phyloP scores from a whole-genome alignment of 2,329 filamentous ascomycete genomes.

The Epichloe hybrida region DNA sequence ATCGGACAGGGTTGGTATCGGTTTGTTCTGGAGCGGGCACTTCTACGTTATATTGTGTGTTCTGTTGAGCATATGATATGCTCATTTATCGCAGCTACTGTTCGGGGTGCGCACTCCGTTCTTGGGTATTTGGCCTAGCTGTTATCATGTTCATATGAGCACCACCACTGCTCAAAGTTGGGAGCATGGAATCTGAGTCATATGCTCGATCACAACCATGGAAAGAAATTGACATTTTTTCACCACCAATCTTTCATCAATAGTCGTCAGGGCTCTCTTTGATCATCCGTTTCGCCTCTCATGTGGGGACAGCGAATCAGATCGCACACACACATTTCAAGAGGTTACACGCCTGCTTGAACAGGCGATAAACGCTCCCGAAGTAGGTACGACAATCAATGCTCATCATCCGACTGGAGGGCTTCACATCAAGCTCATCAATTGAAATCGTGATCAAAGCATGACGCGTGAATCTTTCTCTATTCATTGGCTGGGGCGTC shows the following conservation, averaged over 20 bases:
- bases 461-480: too few relatives aligned
- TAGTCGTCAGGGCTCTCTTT: slow-evolving; percentile 37
- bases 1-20: neutral
- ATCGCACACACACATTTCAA: neutral
- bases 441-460: neutral
- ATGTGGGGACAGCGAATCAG: slow-evolving; percentile 1
- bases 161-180: too few relatives aligned
- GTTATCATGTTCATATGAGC: too few relatives aligned
- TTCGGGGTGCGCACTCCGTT: too few relatives aligned
- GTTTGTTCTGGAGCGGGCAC: neutral
- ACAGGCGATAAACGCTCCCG: slow-evolving; percentile 17
- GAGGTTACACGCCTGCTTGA: slow-evolving; percentile 25
- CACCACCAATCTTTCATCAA: neutral
- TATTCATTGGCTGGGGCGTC: neutral
- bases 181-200: too few relatives aligned
- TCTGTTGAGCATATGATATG: too few relatives aligned
- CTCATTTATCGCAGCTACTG: too few relatives aligned
- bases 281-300: slow-evolving; percentile 22
- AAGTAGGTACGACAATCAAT: slow-evolving; percentile 18
- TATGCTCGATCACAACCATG: too few relatives aligned
- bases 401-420: slow-evolving; percentile 34
- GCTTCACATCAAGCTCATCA: neutral
- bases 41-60: neutral
- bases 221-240: neutral
- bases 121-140: too few relatives aligned